phyloP scores from a whole-genome alignment of 1,284 basidiomycete species.

The Leccinum ponderosum region DNA sequence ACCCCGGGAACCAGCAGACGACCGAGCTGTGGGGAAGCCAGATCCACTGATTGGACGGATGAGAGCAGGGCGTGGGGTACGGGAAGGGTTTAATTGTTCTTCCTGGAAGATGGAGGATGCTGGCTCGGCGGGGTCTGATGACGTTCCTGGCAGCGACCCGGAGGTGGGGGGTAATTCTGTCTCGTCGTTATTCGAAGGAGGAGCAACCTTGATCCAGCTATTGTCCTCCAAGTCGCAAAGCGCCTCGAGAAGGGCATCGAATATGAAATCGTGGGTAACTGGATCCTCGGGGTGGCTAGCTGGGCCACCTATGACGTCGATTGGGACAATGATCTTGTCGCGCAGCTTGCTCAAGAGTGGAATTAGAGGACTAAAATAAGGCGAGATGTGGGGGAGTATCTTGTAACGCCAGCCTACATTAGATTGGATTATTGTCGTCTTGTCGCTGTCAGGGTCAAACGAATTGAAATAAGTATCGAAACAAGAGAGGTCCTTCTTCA shows the following conservation, averaged over 20 bases:
- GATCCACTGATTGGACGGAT: neutral
- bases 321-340: neutral
- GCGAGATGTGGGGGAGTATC: neutral
- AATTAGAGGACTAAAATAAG: neutral
- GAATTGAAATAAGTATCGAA: neutral
- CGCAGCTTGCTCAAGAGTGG: neutral
- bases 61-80: neutral
- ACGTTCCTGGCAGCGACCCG: neutral
- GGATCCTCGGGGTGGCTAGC: neutral
- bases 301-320: neutral
- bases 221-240: neutral
- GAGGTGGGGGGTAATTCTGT: neutral
- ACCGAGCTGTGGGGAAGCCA: neutral
- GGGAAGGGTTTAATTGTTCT: neutral
- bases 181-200: neutral
- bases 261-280: neutral
- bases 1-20: too few species aligned
- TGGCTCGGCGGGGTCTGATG: neutral
- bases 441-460: neutral
- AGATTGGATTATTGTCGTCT: neutral
- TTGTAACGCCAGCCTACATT: neutral
- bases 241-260: neutral
- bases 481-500: neutral
- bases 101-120: neutral
- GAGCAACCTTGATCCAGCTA: neutral